Conservation (phyloP, 768 basidiomycete genomes). For the Lentinus brumalis region DNA sequence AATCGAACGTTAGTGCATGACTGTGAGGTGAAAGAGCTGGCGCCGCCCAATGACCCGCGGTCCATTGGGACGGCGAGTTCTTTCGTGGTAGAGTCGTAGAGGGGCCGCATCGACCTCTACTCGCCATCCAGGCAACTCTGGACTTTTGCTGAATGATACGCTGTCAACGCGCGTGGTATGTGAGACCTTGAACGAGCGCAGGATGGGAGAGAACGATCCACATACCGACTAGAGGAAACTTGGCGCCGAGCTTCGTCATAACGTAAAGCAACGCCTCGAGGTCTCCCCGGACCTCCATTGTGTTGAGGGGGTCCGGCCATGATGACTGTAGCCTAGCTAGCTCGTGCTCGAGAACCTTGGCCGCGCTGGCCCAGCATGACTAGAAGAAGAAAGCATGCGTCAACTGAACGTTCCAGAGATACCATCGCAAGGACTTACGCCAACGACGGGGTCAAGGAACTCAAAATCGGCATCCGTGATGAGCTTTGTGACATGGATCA, state of each 20-base stretch:
- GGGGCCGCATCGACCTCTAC: slow-evolving; percentile 11
- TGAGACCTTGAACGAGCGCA: neutral
- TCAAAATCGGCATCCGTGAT: slow-evolving; percentile 65
- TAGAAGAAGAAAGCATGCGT: slow-evolving; percentile 27
- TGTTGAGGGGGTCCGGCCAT: slow-evolving; percentile 58
- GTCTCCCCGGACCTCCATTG: slow-evolving; percentile 61
- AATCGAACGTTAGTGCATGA: slow-evolving; percentile 25
- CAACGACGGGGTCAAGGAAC: slow-evolving; percentile 78
- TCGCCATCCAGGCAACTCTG: slow-evolving; percentile 31
- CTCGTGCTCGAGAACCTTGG: slow-evolving; percentile 68
- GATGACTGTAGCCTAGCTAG: slow-evolving; percentile 62
- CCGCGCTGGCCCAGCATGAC: slow-evolving; percentile 74
- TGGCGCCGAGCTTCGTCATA: slow-evolving; percentile 59
- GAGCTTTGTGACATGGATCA: slow-evolving; percentile 61
- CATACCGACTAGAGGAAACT: slow-evolving; percentile 60
- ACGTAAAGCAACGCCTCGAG: slow-evolving; percentile 62
- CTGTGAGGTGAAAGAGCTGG: slow-evolving; percentile 1
- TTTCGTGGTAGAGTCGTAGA: slow-evolving; percentile 15
- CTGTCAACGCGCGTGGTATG: slow-evolving; percentile 5
- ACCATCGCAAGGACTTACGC: slow-evolving; percentile 46
- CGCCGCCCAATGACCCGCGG: slow-evolving; percentile 1
- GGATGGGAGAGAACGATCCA: neutral
- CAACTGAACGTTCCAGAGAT: neutral
- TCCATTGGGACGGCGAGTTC: neutral
- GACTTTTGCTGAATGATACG: slow-evolving; percentile 31